Evolutionary conservation across 225 moss, liverwort and hornwort genomes (phyloP).

Genomic region (Straminergon stramineum): DNA sequence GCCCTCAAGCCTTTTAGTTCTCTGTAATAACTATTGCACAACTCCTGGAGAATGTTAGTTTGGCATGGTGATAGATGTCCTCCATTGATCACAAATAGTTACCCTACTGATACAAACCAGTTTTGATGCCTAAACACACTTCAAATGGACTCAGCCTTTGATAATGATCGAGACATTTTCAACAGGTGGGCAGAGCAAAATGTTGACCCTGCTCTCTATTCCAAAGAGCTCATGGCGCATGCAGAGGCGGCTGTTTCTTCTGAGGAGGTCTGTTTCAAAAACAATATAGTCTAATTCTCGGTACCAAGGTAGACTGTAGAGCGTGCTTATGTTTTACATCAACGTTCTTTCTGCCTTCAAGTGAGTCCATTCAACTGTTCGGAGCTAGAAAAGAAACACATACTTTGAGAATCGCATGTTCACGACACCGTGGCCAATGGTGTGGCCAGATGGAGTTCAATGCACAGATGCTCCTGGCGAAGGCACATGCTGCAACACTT

Average conservation of each 20-base stretch:
- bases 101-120: not conserved
- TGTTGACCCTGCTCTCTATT: slow-evolving; percentile 92
- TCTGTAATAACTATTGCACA: not conserved
- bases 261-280: slow-evolving; percentile 68
- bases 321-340: not conserved
- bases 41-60: not conserved
- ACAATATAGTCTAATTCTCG: slow-evolving; percentile 32
- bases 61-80: not conserved
- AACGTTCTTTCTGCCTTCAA: not conserved
- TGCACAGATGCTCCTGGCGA: slow-evolving; percentile 59
- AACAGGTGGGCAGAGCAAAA: slow-evolving; percentile 90
- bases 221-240: slow-evolving; percentile 91
- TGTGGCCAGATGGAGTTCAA: slow-evolving; percentile 55
- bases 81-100: not conserved
- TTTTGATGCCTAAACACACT: not conserved
- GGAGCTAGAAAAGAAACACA: not conserved
- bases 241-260: slow-evolving; percentile 66
- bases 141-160: not conserved
- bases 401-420: not conserved
- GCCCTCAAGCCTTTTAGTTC: not conserved
- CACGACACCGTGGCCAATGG: not conserved
- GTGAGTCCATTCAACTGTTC: not conserved
- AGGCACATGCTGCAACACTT: slow-evolving; percentile 68
- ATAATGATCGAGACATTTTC: not conserved
- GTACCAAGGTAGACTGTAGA: slow-evolving; percentile 28